phyloP scores from a whole-genome alignment of 441 rosid genomes.

The Populus hybrid region DNA sequence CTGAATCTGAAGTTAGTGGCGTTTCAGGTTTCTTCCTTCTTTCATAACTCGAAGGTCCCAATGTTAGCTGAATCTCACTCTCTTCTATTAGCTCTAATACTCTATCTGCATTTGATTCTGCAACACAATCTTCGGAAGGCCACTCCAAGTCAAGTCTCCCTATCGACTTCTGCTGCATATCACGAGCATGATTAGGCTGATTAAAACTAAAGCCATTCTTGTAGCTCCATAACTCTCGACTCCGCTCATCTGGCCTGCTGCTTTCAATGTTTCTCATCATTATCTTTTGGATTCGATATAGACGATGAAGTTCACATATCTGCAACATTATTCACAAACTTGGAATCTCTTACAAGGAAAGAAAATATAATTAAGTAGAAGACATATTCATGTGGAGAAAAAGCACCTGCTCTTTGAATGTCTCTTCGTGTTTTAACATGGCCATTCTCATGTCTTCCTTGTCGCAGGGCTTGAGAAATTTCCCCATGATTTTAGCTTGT shows the following conservation, averaged over 20 bases:
- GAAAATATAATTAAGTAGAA: neutral
- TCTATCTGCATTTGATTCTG: slow-evolving; percentile 27
- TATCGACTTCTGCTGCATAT: slow-evolving; percentile 21
- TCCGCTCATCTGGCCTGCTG: slow-evolving; percentile 19
- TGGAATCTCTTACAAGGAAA: neutral
- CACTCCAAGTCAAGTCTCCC: slow-evolving; percentile 36
- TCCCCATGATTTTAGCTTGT: slow-evolving; percentile 55
- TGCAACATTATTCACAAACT: slow-evolving; percentile 17
- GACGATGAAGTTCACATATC: slow-evolving; percentile 91
- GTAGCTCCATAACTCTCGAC: slow-evolving; percentile 22
- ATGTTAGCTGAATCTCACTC: slow-evolving; percentile 77
- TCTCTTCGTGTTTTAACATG: slow-evolving; percentile 92
- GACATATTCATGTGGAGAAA: neutral
- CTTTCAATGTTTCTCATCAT: slow-evolving; percentile 60
- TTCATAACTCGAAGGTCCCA: slow-evolving; percentile 59
- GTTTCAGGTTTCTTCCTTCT: slow-evolving; percentile 40
- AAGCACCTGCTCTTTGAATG: slow-evolving; percentile 86
- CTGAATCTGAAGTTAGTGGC: slow-evolving; percentile 49
- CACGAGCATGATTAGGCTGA: slow-evolving; percentile 13
- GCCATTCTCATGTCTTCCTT: slow-evolving; percentile 92
- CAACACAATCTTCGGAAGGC: slow-evolving; percentile 31
- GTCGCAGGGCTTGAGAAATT: slow-evolving; percentile 63
- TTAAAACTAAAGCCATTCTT: slow-evolving; percentile 4
- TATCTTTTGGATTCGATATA: slow-evolving; percentile 75
- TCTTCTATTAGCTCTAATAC: slow-evolving; percentile 53